These are phyloP conservation scores for Fraxinus xanthoxyloides DNA, from an alignment of 305 asterid species.

Conservation along the genomic window DNA sequence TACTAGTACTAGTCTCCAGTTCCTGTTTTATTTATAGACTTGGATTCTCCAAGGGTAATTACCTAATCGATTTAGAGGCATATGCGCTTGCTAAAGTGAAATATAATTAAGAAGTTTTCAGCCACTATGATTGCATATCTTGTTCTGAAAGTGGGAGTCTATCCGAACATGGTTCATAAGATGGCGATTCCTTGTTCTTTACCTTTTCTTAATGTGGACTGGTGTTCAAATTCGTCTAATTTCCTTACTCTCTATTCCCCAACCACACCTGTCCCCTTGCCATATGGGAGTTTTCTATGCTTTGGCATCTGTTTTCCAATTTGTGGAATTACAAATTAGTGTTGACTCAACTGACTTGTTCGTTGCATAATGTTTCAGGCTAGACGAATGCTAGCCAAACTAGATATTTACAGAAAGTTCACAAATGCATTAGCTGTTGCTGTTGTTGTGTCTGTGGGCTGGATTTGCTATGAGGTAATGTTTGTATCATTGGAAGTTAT, in stretches of 20 bases:
- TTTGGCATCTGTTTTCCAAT: background rate
- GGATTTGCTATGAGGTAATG: conserved; percentile 93
- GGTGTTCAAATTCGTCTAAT: background rate
- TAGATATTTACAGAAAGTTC: conserved; percentile 89
- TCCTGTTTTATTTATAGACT: background rate
- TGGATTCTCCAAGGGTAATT: background rate
- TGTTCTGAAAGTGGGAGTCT: background rate
- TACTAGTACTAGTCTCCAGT: background rate
- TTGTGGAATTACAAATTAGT: background rate
- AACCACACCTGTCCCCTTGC: background rate
- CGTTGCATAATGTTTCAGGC: conserved; percentile 44
- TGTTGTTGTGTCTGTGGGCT: conserved; percentile 87
- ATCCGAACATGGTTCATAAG: background rate
- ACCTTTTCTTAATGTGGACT: background rate
- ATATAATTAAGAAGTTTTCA: background rate
- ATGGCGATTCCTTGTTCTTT: background rate
- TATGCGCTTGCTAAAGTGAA: background rate
- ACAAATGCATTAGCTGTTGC: conserved; percentile 90
- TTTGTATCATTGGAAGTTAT: background rate
- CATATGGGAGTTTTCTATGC: background rate
- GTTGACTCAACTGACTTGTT: conserved; percentile 13
- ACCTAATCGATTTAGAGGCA: background rate
- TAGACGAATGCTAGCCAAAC: conserved; percentile 78
- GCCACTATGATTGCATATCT: background rate
- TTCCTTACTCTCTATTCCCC: background rate